A percentile compares a stretch with the other conserved stretches of the same genome.
These are phyloP conservation scores for Rhynchospora tenuis DNA, from an alignment of 176 grass and related monocot genomes.

Conservation along the genomic window DNA sequence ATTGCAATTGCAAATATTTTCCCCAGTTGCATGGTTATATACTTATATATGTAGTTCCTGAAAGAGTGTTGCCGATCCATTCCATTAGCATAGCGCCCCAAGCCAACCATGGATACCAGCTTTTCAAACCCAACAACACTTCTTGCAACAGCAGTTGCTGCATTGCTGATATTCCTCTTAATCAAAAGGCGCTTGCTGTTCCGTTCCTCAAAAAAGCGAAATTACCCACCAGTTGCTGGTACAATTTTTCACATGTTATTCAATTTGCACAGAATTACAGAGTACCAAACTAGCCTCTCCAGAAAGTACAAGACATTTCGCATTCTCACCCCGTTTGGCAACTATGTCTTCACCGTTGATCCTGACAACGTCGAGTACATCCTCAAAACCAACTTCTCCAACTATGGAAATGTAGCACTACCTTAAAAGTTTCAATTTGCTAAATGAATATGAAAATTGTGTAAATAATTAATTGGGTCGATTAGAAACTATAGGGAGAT, in stretches of 20 bases:
- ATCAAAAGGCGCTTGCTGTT: too few species aligned
- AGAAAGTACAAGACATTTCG: constrained; percentile 57
- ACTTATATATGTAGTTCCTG: too few species aligned
- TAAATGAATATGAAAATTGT: not conserved
- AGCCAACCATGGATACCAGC: not conserved
- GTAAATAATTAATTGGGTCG: not conserved
- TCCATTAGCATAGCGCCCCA: too few species aligned
- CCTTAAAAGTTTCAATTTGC: too few species aligned
- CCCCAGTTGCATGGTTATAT: too few species aligned
- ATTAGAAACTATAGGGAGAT: too few species aligned
- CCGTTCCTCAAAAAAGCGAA: not conserved
- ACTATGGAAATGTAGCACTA: constrained; percentile 59
- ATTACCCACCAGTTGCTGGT: constrained; percentile 41
- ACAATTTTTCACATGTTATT: constrained; percentile 49
- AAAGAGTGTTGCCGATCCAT: too few species aligned
- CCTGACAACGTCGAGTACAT: constrained; percentile 67
- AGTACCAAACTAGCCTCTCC: constrained; percentile 45
- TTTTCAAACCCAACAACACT: not conserved
- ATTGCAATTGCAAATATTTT: not conserved
- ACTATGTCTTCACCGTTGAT: constrained; percentile 64
- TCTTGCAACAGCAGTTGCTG: not conserved
- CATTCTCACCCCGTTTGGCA: constrained; percentile 43
- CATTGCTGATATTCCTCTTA: not conserved
- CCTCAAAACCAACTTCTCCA: constrained; percentile 79
- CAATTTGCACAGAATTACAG: constrained; percentile 41